Evolutionary conservation across 768 basidiomycete species (phyloP).

Genomic region (Rhizopogon rudus): DNA sequence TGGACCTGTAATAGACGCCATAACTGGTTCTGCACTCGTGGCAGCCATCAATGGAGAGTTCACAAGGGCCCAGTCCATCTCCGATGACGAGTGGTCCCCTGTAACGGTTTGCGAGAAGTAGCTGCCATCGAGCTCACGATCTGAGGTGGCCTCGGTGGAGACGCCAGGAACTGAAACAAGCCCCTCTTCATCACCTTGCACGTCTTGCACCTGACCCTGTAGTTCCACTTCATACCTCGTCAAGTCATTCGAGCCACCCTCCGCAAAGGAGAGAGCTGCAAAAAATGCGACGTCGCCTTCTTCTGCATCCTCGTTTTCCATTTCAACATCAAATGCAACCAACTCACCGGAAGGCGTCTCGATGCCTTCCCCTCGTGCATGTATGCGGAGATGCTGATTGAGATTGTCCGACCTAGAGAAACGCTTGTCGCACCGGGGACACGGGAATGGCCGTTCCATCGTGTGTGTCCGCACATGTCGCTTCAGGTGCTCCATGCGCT

Average conservation of each 20-base stretch:
- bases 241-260: slow-evolving; percentile 36
- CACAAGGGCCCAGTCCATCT: slow-evolving; percentile 20
- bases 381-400: slow-evolving; percentile 81
- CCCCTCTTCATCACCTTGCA: slow-evolving; percentile 55
- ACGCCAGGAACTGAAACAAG: slow-evolving; percentile 32
- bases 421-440: slow-evolving; percentile 68
- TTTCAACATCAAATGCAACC: slow-evolving; percentile 21
- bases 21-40: slow-evolving; percentile 37
- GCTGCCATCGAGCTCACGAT: slow-evolving; percentile 17
- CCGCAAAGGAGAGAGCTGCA: slow-evolving; percentile 21
- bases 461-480: slow-evolving; percentile 87
- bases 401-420: slow-evolving; percentile 91
- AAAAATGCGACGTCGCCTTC: slow-evolving; percentile 23
- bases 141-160: slow-evolving; percentile 14
- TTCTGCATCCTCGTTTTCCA: slow-evolving; percentile 32
- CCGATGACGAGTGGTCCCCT: slow-evolving; percentile 13
- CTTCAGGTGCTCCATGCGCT: slow-evolving; percentile 89
- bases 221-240: slow-evolving; percentile 61
- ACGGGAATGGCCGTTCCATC: slow-evolving; percentile 79
- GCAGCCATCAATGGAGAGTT: slow-evolving; percentile 9
- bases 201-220: slow-evolving; percentile 45
- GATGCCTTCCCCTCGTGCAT: slow-evolving; percentile 35
- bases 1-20: slow-evolving; percentile 49
- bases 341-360: slow-evolving; percentile 21
- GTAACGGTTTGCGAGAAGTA: slow-evolving; percentile 19